Evolutionary conservation across 1,139 yeast species (phyloP).

Genomic region (Sugiyamaella japonica): DNA sequence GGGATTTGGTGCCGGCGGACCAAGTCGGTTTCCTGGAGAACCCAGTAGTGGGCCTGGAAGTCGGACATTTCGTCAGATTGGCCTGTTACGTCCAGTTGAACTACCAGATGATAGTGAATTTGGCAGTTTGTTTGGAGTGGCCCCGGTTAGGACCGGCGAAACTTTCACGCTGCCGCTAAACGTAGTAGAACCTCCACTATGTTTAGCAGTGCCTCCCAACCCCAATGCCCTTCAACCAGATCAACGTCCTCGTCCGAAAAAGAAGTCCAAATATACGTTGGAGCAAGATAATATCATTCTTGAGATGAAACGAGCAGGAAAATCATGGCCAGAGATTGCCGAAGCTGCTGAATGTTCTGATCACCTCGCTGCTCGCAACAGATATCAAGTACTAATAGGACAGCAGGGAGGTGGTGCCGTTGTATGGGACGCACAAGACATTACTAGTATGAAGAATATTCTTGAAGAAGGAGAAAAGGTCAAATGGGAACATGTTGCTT

Average conservation of each 20-base stretch:
- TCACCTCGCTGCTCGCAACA: constrained; percentile 70
- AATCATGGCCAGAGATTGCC: constrained; percentile 75
- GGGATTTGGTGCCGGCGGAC: constrained; percentile 9
- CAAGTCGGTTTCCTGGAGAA: constrained; percentile 18
- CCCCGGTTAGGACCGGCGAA: constrained; percentile 20
- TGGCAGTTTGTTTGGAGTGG: constrained; percentile 25
- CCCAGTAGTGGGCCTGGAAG: constrained; percentile 6
- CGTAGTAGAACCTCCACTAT: constrained; percentile 41
- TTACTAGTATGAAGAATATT: constrained; percentile 50
- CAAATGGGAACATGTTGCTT: constrained; percentile 65
- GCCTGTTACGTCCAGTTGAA: constrained; percentile 9
- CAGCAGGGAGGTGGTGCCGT: constrained; percentile 78
- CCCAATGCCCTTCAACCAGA: constrained; percentile 41
- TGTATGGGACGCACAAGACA: constrained; percentile 63
- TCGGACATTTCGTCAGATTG: constrained; percentile 11
- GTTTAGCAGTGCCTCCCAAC: constrained; percentile 38
- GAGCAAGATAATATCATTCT: constrained; percentile 70
- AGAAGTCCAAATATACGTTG: constrained; percentile 65
- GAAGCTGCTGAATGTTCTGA: constrained; percentile 64
- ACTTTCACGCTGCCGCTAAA: constrained; percentile 30
- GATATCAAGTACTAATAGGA: constrained; percentile 79
- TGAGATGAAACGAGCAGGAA: constrained; percentile 60
- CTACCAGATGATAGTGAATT: constrained; percentile 16
- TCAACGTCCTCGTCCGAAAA: constrained; percentile 52
- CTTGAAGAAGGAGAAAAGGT: constrained; percentile 71